These are phyloP conservation scores for Gaeumannomyces sp. DNA, from an alignment of 2,329 filamentous ascomycete species.

Conservation along the genomic window DNA sequence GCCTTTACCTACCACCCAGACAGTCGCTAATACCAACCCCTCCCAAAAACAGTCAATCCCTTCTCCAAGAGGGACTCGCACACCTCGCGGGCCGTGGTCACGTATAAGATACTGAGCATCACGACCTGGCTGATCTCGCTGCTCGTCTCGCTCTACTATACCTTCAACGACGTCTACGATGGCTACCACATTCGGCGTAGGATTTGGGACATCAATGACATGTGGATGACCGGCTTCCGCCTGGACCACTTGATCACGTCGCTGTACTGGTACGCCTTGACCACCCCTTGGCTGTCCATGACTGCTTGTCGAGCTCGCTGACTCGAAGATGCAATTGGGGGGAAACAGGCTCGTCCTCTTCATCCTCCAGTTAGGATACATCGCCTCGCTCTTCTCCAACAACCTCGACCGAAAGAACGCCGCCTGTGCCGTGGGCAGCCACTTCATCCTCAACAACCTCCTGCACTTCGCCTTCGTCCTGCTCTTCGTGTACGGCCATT, in stretches of 20 bases:
- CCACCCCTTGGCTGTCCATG: not conserved
- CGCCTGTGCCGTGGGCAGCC: slow-evolving; percentile 70
- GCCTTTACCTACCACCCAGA: not conserved
- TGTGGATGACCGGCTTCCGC: slow-evolving; percentile 65
- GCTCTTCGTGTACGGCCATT: slow-evolving; percentile 72
- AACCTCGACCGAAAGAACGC: slow-evolving; percentile 57
- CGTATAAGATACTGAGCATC: slow-evolving; percentile 71
- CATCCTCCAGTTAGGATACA: slow-evolving; percentile 68
- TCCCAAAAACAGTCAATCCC: slow-evolving; percentile 56
- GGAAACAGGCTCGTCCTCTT: slow-evolving; percentile 62
- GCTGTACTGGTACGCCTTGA: slow-evolving; percentile 64
- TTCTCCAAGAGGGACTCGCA: slow-evolving; percentile 67
- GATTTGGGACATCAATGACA: slow-evolving; percentile 70
- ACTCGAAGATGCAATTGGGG: not conserved
- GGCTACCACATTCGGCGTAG: slow-evolving; percentile 51
- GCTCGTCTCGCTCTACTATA: slow-evolving; percentile 69
- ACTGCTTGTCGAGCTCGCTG: slow-evolving; percentile 7
- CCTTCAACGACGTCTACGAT: slow-evolving; percentile 57
- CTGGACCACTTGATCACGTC: slow-evolving; percentile 58
- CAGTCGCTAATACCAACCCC: slow-evolving; percentile 2
- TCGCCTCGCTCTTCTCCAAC: slow-evolving; percentile 67
- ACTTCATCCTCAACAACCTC: slow-evolving; percentile 83
- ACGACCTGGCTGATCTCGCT: slow-evolving; percentile 70
- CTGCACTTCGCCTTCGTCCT: slow-evolving; percentile 76
- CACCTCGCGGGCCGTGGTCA: slow-evolving; percentile 51